These are phyloP conservation scores for Xylariaceae sp. DNA, from an alignment of 2,329 filamentous ascomycete genomes.

Conservation along the genomic window DNA sequence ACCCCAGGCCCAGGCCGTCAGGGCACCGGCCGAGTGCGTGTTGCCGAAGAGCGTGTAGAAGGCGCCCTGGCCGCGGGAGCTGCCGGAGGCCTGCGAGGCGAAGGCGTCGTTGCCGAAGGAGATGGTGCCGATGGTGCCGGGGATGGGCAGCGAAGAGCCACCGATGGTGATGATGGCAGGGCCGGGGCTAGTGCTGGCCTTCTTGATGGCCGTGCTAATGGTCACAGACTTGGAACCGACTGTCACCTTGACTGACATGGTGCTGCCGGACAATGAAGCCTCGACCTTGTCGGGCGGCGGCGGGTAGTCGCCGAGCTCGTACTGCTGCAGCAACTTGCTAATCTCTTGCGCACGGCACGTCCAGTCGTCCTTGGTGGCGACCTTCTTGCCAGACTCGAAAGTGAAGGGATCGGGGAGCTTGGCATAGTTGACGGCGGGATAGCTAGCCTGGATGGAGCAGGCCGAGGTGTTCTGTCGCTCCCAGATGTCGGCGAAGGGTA, in stretches of 20 bases:
- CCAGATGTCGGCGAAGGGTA: slow-evolving; percentile 45
- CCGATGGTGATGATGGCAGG: slow-evolving; percentile 66
- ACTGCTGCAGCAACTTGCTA: slow-evolving; percentile 55
- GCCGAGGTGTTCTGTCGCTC: slow-evolving; percentile 44
- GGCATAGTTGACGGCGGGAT: slow-evolving; percentile 46
- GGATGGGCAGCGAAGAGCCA: slow-evolving; percentile 60
- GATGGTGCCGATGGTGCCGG: slow-evolving; percentile 61
- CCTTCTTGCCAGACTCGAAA: slow-evolving; percentile 49
- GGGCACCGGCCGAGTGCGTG: slow-evolving; percentile 60
- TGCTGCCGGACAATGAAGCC: slow-evolving; percentile 51
- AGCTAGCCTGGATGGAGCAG: slow-evolving; percentile 45
- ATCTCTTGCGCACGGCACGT: slow-evolving; percentile 58
- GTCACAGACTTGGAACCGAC: slow-evolving; percentile 54
- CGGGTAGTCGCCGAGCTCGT: slow-evolving; percentile 58
- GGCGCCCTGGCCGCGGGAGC: slow-evolving; percentile 61
- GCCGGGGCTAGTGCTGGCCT: slow-evolving; percentile 55
- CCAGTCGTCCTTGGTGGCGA: slow-evolving; percentile 55
- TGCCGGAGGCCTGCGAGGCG: slow-evolving; percentile 54
- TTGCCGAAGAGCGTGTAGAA: slow-evolving; percentile 67
- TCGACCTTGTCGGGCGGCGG: slow-evolving; percentile 54
- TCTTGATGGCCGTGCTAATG: slow-evolving; percentile 52
- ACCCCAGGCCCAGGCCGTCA: slow-evolving; percentile 70
- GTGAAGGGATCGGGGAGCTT: slow-evolving; percentile 58
- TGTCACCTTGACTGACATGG: slow-evolving; percentile 53
- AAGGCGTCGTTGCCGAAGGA: slow-evolving; percentile 66